Evolutionary conservation across 768 basidiomycete genomes (phyloP).

Genomic region (Mrakia frigida): DNA sequence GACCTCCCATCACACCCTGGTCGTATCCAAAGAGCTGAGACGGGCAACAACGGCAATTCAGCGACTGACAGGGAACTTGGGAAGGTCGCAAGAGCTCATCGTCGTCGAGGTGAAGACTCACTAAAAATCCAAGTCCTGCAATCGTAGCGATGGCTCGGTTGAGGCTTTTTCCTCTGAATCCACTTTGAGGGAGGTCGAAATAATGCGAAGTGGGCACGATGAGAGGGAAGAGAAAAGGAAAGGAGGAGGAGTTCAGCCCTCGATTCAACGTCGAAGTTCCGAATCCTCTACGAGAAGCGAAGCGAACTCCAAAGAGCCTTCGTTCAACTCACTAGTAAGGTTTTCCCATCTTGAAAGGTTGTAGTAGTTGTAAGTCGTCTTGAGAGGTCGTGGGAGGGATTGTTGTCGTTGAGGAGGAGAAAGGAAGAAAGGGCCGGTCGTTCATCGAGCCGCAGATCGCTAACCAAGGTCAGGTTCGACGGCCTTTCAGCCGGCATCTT

Average conservation of each 20-base stretch:
- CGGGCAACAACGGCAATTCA: neutral
- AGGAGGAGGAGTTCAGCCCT: neutral
- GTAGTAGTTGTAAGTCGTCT: too few relatives aligned
- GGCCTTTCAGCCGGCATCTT: too few relatives aligned
- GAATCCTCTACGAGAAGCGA: too few relatives aligned
- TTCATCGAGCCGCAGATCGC: too few relatives aligned
- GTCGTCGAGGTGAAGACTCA: neutral
- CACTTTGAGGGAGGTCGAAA: neutral
- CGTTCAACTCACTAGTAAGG: too few relatives aligned
- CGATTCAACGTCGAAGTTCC: too few relatives aligned
- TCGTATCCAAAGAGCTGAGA: conserved; percentile 54
- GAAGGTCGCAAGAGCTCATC: neutral
- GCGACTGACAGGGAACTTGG: neutral
- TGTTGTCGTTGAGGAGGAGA: too few relatives aligned
- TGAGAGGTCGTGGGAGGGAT: too few relatives aligned
- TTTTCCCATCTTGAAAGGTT: too few relatives aligned
- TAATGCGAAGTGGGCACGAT: neutral
- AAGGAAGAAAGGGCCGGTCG: too few relatives aligned
- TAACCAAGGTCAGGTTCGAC: too few relatives aligned
- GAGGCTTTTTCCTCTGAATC: conserved; percentile 4
- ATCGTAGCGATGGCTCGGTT: conserved; percentile 8
- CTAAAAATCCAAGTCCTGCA: conserved; percentile 12
- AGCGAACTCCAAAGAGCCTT: too few relatives aligned
- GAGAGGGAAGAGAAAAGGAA: neutral
- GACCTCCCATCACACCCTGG: conserved; percentile 66